Conservation (phyloP, 345 rosid genomes). For the Cardiospermum halicacabum region DNA sequence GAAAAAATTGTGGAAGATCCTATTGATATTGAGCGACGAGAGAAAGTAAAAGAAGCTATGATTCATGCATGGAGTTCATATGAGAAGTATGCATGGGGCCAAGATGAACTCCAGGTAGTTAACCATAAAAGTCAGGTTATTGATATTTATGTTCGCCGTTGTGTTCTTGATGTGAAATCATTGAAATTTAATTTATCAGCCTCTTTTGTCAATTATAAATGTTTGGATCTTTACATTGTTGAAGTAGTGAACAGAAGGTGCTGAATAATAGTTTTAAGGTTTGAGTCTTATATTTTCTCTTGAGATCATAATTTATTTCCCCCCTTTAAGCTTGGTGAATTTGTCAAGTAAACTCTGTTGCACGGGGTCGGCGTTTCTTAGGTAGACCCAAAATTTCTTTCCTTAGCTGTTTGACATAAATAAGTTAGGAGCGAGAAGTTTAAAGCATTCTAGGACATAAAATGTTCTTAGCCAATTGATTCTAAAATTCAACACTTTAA, state of each 20-base stretch:
- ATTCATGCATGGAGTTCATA: slow-evolving; percentile 93
- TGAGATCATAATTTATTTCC: background rate
- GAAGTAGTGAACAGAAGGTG: background rate
- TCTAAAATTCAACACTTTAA: background rate
- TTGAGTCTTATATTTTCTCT: background rate
- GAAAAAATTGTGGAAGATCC: slow-evolving; percentile 50
- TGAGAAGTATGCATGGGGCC: slow-evolving; percentile 97
- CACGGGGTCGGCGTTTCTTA: background rate
- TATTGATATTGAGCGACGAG: slow-evolving; percentile 56
- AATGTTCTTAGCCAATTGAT: background rate
- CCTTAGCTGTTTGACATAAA: background rate
- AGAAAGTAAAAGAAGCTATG: slow-evolving; percentile 96
- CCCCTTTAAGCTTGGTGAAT: background rate
- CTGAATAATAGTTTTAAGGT: background rate
- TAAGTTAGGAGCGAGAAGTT: background rate
- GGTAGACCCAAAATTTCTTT: background rate
- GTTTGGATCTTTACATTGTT: background rate
- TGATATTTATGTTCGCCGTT: background rate
- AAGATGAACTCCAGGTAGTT: slow-evolving; percentile 90
- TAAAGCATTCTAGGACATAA: background rate
- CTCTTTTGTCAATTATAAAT: background rate
- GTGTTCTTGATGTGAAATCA: background rate
- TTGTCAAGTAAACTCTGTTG: background rate
- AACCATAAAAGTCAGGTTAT: background rate
- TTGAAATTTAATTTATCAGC: background rate